Percentiles rank a stretch among this genome's conserved stretches.
Evolutionary conservation across 1,284 basidiomycete genomes (phyloP).

Genomic region (Neonothopanus nambi): DNA sequence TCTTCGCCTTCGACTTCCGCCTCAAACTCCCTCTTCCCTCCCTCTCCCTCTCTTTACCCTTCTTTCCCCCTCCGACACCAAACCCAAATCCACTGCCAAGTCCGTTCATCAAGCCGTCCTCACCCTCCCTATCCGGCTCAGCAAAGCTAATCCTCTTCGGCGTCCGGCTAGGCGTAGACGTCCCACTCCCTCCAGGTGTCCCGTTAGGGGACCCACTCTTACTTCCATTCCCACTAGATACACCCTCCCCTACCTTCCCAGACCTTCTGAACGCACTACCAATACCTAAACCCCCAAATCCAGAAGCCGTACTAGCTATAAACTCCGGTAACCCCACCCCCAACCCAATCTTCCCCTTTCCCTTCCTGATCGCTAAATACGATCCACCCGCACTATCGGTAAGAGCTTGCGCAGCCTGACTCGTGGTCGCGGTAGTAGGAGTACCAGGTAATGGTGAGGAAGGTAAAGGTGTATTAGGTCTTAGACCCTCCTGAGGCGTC

Average conservation of each 20-base stretch:
- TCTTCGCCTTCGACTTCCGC: constrained; percentile 6
- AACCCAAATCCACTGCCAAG: constrained; percentile 13
- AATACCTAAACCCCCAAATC: constrained; percentile 20
- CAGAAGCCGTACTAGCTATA: not conserved
- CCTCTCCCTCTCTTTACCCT: constrained; percentile 16
- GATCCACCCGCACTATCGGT: no score
- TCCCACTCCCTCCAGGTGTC: constrained; percentile 35
- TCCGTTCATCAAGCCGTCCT: constrained; percentile 24
- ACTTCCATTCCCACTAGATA: constrained; percentile 28
- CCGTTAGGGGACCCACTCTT: not conserved
- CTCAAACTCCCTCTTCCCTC: constrained; percentile 25
- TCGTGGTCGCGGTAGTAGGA: not conserved
- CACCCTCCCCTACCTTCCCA: no score
- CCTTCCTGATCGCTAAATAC: no score
- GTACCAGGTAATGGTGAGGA: not conserved
- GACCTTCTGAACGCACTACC: no score
- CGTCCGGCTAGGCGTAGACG: constrained; percentile 36
- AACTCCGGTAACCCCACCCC: not conserved
- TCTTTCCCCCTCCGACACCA: constrained; percentile 22
- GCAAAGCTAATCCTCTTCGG: constrained; percentile 78
- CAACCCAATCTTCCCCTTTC: no score
- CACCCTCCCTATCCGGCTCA: constrained; percentile 50
- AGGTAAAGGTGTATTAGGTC: not conserved
- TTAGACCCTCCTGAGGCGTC: not conserved
- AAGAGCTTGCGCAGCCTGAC: no score